These are phyloP conservation scores for Backusella macrospora DNA, from an alignment of 192 early-diverging fungal genomes.

Conservation along the genomic window DNA sequence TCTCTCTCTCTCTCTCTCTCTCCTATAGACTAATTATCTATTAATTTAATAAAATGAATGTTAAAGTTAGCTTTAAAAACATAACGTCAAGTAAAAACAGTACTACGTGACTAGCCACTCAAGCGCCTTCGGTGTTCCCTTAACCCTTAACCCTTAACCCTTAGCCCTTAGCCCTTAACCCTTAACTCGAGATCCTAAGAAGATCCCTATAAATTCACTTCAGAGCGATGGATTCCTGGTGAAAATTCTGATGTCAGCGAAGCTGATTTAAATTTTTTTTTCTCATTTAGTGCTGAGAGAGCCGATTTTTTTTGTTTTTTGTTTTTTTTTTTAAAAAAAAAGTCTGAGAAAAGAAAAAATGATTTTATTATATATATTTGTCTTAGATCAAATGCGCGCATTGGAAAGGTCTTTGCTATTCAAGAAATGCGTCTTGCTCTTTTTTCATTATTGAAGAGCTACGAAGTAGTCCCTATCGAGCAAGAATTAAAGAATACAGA, in stretches of 20 bases:
- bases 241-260: not conserved
- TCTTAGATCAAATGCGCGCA: conserved; percentile 45
- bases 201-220: conserved; percentile 25
- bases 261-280: conserved; percentile 46
- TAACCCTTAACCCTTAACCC: no score
- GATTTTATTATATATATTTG: no score
- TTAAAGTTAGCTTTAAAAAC: no score
- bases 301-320: not conserved
- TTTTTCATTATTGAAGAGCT: conserved; percentile 45
- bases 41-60: no score
- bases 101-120: no score
- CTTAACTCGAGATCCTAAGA: no score
- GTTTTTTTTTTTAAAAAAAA: not conserved
- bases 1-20: no score
- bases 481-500: conserved; percentile 69
- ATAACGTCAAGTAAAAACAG: no score
- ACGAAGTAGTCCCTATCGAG: conserved; percentile 44
- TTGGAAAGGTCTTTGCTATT: conserved; percentile 53
- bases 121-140: no score
- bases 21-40: no score
- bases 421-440: conserved; percentile 54
- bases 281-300: conserved; percentile 50
- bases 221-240: conserved; percentile 36
- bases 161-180: no score
- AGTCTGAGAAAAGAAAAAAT: not conserved